These are phyloP conservation scores for Suillus lakei DNA, from an alignment of 768 basidiomycete species.

Conservation along the genomic window DNA sequence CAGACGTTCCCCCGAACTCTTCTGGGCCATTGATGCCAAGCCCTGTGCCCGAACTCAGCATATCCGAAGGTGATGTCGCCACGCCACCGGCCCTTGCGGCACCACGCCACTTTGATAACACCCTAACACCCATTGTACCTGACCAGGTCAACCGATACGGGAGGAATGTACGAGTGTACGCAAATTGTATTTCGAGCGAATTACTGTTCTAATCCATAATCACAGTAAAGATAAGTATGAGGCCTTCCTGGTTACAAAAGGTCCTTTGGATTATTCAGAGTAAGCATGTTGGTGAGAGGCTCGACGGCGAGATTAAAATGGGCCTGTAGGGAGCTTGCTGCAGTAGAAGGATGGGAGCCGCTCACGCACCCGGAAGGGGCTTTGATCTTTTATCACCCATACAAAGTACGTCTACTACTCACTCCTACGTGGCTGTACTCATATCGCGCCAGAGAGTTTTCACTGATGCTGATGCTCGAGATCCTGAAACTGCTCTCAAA, in stretches of 20 bases:
- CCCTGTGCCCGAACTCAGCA: not conserved
- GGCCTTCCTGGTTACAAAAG: not conserved
- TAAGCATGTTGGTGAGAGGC: not conserved
- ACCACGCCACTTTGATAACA: not conserved
- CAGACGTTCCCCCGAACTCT: not conserved
- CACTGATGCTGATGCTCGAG: slow-evolving; percentile 15
- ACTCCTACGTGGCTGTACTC: not conserved
- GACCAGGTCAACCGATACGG: not conserved
- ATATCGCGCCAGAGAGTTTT: slow-evolving; percentile 11
- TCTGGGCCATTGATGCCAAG: not conserved
- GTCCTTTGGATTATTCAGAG: slow-evolving; percentile 1
- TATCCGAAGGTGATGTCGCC: not conserved
- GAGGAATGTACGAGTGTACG: not conserved
- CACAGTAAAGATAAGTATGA: not conserved
- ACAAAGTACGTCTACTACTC: slow-evolving; percentile 36
- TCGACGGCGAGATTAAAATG: not conserved
- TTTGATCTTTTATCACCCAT: slow-evolving; percentile 52
- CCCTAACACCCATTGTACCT: not conserved
- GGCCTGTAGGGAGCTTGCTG: not conserved
- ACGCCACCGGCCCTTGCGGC: no score
- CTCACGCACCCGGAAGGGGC: slow-evolving; percentile 59
- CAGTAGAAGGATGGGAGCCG: slow-evolving; percentile 41
- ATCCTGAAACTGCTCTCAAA: not conserved
- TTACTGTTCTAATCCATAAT: not conserved
- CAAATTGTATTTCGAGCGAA: not conserved